These are phyloP conservation scores for Dothideomycetes sp. DNA, from an alignment of 2,329 filamentous ascomycete genomes.

Conservation along the genomic window DNA sequence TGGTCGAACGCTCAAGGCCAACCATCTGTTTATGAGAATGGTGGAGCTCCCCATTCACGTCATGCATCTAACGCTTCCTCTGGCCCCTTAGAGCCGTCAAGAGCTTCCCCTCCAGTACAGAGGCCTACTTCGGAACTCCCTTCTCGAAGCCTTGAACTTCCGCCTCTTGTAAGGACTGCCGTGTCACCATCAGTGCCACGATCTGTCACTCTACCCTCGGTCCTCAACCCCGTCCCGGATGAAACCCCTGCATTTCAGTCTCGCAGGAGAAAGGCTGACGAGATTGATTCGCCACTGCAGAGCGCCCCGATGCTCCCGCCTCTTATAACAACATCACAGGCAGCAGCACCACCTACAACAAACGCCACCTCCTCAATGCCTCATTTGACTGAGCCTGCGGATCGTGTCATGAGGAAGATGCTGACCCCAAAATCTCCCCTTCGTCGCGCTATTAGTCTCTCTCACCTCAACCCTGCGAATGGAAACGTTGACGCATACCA, in stretches of 20 bases:
- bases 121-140: slow-evolving; percentile 2
- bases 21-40: slow-evolving; percentile 17
- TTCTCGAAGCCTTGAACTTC: slow-evolving; percentile 20
- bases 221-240: slow-evolving; percentile 36
- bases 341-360: neutral
- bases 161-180: slow-evolving; percentile 22
- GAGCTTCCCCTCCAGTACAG: slow-evolving; percentile 1
- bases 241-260: slow-evolving; percentile 20
- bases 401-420: slow-evolving; percentile 36
- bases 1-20: slow-evolving; percentile 20
- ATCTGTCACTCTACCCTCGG: slow-evolving; percentile 35
- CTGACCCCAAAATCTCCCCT: slow-evolving; percentile 50
- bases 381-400: slow-evolving; percentile 14
- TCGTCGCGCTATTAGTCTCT: slow-evolving; percentile 43
- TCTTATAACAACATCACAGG: slow-evolving; percentile 15
- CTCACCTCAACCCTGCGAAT: slow-evolving; percentile 34
- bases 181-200: slow-evolving; percentile 23
- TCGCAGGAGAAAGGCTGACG: slow-evolving; percentile 34
- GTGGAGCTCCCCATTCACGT: slow-evolving; percentile 8
- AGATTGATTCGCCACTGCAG: slow-evolving; percentile 35
- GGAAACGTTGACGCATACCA: slow-evolving; percentile 41
- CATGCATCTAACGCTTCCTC: slow-evolving; percentile 8
- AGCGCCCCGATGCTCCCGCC: slow-evolving; percentile 28
- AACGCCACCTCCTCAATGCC: slow-evolving; percentile 1
- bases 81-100: neutral